These are phyloP conservation scores for Knoxdaviesia capensis DNA, from an alignment of 2,329 filamentous ascomycete genomes.

Conservation along the genomic window DNA sequence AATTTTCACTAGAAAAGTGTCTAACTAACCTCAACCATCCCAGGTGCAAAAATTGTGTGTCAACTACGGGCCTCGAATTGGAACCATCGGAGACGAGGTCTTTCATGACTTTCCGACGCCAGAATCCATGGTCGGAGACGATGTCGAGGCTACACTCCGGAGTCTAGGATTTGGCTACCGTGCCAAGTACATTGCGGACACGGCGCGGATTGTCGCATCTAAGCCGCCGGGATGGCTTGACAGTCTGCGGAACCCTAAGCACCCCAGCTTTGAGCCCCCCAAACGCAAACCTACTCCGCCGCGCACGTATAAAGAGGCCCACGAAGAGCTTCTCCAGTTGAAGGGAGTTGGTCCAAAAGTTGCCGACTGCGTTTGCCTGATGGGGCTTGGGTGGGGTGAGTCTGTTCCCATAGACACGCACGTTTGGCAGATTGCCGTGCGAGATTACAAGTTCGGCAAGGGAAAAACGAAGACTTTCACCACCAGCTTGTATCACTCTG, in stretches of 20 bases:
- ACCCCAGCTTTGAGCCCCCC: conserved; percentile 29
- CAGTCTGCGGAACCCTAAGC: conserved; percentile 56
- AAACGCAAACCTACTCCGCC: conserved; percentile 5
- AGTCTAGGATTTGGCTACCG: conserved; percentile 84
- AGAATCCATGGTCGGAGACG: conserved; percentile 45
- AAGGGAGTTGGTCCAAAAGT: conserved; percentile 93
- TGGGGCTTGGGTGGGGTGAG: conserved; percentile 92
- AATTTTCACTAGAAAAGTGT: not conserved
- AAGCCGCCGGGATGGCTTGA: conserved; percentile 59
- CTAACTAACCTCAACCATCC: conserved; percentile 1
- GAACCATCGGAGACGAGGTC: conserved; percentile 42
- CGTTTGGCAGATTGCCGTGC: conserved; percentile 93
- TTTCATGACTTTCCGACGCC: conserved; percentile 82
- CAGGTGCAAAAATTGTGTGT: conserved; percentile 70
- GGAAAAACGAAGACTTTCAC: conserved; percentile 70
- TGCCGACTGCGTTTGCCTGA: conserved; percentile 86
- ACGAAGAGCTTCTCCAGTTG: conserved; percentile 57
- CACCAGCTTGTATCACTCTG: conserved; percentile 71
- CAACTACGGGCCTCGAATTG: conserved; percentile 65
- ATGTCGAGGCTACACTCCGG: conserved; percentile 65
- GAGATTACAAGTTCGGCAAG: conserved; percentile 87
- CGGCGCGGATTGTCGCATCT: conserved; percentile 55
- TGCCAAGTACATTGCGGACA: conserved; percentile 79
- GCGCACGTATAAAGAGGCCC: conserved; percentile 56
- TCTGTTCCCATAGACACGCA: conserved; percentile 94